phyloP scores from a whole-genome alignment of 163 green algal species.

The Volvox carteri region DNA sequence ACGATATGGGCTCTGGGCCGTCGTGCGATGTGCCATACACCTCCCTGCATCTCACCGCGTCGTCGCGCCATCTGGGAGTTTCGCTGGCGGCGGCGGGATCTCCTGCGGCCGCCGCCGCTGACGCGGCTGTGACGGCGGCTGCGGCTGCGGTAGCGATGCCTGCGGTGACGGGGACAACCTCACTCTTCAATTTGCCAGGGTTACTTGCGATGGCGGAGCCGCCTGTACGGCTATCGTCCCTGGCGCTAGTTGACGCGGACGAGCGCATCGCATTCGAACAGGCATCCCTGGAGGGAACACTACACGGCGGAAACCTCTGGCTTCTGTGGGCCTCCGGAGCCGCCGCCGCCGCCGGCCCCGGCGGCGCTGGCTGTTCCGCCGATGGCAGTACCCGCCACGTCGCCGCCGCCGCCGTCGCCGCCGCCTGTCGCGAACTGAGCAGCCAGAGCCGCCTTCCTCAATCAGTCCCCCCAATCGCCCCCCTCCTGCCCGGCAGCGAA shows the following conservation, averaged over 20 bases:
- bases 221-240: background rate
- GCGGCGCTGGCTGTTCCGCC: background rate
- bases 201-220: no score
- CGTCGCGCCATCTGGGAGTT: background rate
- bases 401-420: background rate
- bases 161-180: background rate
- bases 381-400: background rate
- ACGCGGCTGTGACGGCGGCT: background rate
- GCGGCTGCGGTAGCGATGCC: background rate
- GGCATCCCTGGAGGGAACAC: constrained; percentile 7
- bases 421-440: background rate
- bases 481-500: no score
- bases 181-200: no score
- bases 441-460: background rate
- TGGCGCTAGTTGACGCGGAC: background rate
- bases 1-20: background rate
- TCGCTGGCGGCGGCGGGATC: background rate
- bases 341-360: background rate
- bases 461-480: background rate
- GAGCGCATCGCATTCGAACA: background rate
- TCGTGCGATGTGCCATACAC: constrained; percentile 20
- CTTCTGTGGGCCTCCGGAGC: background rate
- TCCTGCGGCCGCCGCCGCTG: background rate
- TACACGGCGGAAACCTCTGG: constrained; percentile 27
- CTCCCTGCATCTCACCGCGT: constrained; percentile 8